These are phyloP conservation scores for Oxytropis ochrocephala DNA, from an alignment of 306 rosid genomes.

Conservation along the genomic window DNA sequence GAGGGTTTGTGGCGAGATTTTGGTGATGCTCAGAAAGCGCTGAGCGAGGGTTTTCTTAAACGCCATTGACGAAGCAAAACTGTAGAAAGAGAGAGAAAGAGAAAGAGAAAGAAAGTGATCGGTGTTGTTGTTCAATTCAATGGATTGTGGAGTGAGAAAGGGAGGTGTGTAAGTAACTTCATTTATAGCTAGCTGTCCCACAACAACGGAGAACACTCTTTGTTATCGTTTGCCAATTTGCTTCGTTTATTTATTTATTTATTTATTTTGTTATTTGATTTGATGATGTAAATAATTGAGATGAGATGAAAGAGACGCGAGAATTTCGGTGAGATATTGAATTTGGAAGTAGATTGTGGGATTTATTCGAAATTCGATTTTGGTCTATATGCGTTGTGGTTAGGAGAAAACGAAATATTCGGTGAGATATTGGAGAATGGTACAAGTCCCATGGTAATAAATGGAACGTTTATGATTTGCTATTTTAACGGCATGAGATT, in stretches of 20 bases:
- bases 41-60: conserved; percentile 47
- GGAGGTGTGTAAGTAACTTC: neutral
- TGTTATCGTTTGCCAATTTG: neutral
- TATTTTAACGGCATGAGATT: neutral
- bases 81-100: neutral
- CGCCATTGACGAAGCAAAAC: conserved; percentile 43
- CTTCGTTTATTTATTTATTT: neutral
- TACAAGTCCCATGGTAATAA: no score
- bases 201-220: conserved; percentile 8
- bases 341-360: neutral
- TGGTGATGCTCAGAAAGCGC: conserved; percentile 50
- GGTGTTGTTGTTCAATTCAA: neutral
- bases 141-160: neutral
- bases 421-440: neutral
- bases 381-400: neutral
- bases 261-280: no score
- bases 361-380: neutral
- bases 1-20: conserved; percentile 41
- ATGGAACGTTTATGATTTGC: neutral
- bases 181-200: conserved; percentile 59
- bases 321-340: conserved; percentile 17
- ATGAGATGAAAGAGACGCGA: conserved; percentile 10
- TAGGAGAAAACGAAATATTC: neutral
- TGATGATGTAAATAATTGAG: neutral
- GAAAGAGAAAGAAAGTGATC: neutral